Base-by-base conservation (phyloP, 331 rosid species). In the Acacia concinna region DNA sequence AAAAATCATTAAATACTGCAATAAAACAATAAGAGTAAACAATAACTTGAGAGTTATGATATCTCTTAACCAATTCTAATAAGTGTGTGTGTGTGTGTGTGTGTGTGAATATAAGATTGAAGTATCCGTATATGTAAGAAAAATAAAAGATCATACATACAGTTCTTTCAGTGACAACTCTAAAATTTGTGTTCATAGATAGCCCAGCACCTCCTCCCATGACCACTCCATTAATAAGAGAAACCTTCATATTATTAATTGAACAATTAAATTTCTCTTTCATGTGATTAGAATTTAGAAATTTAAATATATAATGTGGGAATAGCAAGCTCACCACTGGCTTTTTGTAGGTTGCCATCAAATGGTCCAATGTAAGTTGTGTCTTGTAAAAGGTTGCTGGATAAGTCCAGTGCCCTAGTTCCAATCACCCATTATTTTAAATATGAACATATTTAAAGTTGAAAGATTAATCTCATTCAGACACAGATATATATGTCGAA, bases 191-290 rank as follows among this genome's bases (percentile, higher is more conserved):
- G 38, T 37, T 38, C 74, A 83, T 83, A 35, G 78, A 74, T 2
- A 83, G 54, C 2, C 83, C 78, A 14, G 81, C 86, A 11, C 80
- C 86, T 38, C 54, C 86, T 78, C 86, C 86, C 83, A 83, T 83
- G 14, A 79, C 83, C 0, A 49, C 8, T 68, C 86, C 83, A 60
- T 83, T 68, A 3, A 79, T 68, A 2, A 83, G 54, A 68, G 44
- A 74, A 8, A 83, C 83, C 83, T 83, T 71, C 12, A 59, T 27
- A 27, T 59, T 25, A 59, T 59, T 59, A 1, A 27, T 59, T 8
- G 12, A 59, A 59, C 32, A 10, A 27, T 59, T 59, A 12, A 27
- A 23, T 25, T 59, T 12, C 35, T 23, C 20, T 25, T 59, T 11
- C 65, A 31, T 7, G 18, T 46, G 6, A 56, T 56, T 59, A 25